Percentiles rank a stretch among this genome's conserved stretches.
phyloP scores from a whole-genome alignment of 345 rosid species.

The Aethionema arabicum region DNA sequence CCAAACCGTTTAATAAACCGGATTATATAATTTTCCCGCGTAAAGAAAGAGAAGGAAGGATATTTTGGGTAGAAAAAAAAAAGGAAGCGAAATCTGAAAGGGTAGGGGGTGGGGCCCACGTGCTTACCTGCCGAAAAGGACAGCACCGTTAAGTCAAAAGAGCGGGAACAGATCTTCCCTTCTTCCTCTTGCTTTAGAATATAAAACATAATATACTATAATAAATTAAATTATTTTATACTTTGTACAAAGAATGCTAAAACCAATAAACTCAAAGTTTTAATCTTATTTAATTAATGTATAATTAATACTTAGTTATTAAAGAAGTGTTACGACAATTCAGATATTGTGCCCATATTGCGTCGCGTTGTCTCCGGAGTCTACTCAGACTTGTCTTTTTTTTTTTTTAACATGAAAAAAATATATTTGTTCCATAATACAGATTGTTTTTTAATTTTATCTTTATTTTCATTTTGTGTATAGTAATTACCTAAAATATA shows the following conservation, averaged over 20 bases:
- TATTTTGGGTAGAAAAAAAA: slow-evolving; percentile 4
- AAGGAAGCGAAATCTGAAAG: slow-evolving; percentile 8
- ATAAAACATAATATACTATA: not conserved
- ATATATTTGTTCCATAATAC: too few relatives aligned
- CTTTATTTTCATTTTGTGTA: too few relatives aligned
- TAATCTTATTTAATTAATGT: not conserved
- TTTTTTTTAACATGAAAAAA: not conserved
- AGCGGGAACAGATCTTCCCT: slow-evolving; percentile 41
- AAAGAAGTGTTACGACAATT: not conserved
- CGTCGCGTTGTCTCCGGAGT: slow-evolving; percentile 32
- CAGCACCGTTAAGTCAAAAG: slow-evolving; percentile 45
- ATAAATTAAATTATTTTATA: too few relatives aligned
- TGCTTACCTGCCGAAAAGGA: slow-evolving; percentile 37
- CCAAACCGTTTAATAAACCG: slow-evolving; percentile 20
- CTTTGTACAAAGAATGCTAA: too few relatives aligned
- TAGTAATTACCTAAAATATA: too few relatives aligned
- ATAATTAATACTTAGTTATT: not conserved
- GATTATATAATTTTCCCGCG: slow-evolving; percentile 36
- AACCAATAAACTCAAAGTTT: slow-evolving; percentile 13
- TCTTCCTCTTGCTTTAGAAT: slow-evolving; percentile 5
- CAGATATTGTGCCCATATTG: slow-evolving; percentile 31
- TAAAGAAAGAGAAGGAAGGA: not conserved
- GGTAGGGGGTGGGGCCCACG: slow-evolving; percentile 30
- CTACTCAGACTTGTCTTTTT: slow-evolving; percentile 31
- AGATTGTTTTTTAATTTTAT: too few relatives aligned